Evolutionary conservation across 371 early-diverging fungal species (phyloP).

Genomic region (Conidiobolus incongruus): DNA sequence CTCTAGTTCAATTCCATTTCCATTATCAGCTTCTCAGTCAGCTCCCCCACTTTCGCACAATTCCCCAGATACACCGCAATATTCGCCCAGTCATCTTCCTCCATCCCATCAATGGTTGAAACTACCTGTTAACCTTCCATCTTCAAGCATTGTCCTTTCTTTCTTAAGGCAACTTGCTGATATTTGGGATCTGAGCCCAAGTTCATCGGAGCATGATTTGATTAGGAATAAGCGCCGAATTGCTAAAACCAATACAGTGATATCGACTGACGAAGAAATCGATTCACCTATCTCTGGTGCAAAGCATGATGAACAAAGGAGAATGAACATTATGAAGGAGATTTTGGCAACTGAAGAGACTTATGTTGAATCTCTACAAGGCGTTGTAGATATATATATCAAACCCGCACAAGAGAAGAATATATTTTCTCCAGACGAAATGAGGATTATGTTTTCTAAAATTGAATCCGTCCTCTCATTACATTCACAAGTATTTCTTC

Average conservation of each 20-base stretch:
- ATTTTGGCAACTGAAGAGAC: conserved; percentile 54
- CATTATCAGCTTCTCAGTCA: conserved; percentile 16
- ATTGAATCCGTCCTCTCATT: conserved; percentile 35
- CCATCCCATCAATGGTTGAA: neutral
- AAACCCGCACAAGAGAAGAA: conserved; percentile 6
- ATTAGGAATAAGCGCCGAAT: conserved; percentile 12
- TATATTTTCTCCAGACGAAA: conserved; percentile 15
- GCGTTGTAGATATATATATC: conserved; percentile 19
- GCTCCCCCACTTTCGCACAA: conserved; percentile 13
- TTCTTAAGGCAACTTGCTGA: conserved; percentile 30
- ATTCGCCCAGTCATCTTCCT: neutral
- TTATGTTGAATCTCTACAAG: conserved; percentile 40
- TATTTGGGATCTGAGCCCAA: conserved; percentile 31
- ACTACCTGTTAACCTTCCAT: neutral
- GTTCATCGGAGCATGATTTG: conserved; percentile 15
- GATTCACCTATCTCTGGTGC: conserved; percentile 8
- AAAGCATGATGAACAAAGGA: conserved; percentile 5
- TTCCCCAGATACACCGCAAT: conserved; percentile 13
- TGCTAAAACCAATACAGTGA: conserved; percentile 5
- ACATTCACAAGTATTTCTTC: conserved; percentile 35
- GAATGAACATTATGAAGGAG: conserved; percentile 27
- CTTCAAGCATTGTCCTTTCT: neutral
- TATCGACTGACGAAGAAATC: conserved; percentile 3
- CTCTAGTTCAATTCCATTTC: conserved; percentile 9
- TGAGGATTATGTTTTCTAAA: conserved; percentile 35